These are phyloP conservation scores for Daedaleopsis sinensis DNA, from an alignment of 768 basidiomycete genomes.

Conservation along the genomic window DNA sequence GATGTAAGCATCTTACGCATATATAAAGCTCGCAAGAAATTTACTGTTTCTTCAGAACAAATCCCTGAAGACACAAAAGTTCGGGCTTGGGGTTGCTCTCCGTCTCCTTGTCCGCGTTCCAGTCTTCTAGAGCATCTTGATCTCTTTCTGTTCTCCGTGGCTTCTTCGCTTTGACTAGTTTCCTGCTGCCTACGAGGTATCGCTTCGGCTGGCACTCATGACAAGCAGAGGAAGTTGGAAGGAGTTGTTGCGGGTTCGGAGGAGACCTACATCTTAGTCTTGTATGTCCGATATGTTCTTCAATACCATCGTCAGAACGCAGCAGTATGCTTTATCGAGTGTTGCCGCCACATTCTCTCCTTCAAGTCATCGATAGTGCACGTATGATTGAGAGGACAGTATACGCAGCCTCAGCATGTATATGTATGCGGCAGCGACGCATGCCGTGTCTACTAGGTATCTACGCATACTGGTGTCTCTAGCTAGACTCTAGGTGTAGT, in stretches of 20 bases:
- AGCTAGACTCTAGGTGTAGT: no score
- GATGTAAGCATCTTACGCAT: constrained; percentile 42
- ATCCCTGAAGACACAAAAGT: constrained; percentile 86
- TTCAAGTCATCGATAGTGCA: no score
- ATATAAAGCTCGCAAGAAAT: constrained; percentile 22
- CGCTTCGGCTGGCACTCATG: constrained; percentile 78
- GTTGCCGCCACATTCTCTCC: no score
- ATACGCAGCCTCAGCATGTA: no score
- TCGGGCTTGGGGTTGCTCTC: constrained; percentile 84
- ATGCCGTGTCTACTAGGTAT: no score
- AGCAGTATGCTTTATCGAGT: neutral
- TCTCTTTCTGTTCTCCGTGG: constrained; percentile 25
- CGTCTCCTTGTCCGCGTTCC: constrained; percentile 95
- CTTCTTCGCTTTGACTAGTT: constrained; percentile 48
- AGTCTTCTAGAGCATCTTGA: constrained; percentile 73
- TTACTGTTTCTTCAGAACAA: constrained; percentile 55
- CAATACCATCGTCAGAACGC: neutral
- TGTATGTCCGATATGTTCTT: neutral
- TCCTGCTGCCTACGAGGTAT: constrained; percentile 57
- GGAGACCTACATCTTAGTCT: constrained; percentile 38
- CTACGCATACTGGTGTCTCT: no score
- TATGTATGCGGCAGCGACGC: no score
- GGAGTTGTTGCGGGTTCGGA: constrained; percentile 34
- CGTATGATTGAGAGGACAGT: no score
- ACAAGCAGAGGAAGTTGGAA: constrained; percentile 42